These are phyloP conservation scores for Xylaria sp. DNA, from an alignment of 2,329 filamentous ascomycete genomes.

Conservation along the genomic window DNA sequence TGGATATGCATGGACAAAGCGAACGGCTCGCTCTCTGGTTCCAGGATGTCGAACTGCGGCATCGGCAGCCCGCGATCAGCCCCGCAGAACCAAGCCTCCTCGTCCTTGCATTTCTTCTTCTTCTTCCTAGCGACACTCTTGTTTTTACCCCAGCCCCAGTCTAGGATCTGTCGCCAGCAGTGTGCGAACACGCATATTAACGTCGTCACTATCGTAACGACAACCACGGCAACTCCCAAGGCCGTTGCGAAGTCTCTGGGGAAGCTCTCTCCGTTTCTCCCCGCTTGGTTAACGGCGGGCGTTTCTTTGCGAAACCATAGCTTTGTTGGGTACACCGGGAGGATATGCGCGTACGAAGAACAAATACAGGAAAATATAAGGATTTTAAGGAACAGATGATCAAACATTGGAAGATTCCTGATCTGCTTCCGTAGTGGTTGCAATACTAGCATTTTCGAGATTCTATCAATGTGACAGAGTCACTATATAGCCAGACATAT, in stretches of 20 bases:
- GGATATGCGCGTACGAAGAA: neutral
- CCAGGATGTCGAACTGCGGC: constrained; percentile 12
- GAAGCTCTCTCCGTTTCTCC: constrained; percentile 27
- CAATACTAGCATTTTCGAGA: constrained; percentile 6
- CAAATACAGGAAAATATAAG: neutral
- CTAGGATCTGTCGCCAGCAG: constrained; percentile 40
- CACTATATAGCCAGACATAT: neutral
- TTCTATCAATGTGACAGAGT: neutral
- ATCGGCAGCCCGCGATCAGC: constrained; percentile 22
- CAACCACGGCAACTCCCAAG: constrained; percentile 30
- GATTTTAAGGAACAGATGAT: neutral
- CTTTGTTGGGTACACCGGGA: neutral
- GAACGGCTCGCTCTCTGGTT: constrained; percentile 14
- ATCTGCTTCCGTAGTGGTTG: neutral
- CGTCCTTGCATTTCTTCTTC: neutral
- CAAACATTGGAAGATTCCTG: neutral
- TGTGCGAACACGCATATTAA: constrained; percentile 42
- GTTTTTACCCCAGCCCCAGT: neutral
- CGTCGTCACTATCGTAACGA: constrained; percentile 31
- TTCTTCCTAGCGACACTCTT: neutral
- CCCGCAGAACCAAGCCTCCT: constrained; percentile 32
- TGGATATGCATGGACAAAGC: neutral
- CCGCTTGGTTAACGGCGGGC: neutral
- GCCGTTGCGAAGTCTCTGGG: constrained; percentile 36
- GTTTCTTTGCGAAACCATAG: neutral